Evolutionary conservation across 306 rosid species (phyloP).

Genomic region (Cercis canadensis): DNA sequence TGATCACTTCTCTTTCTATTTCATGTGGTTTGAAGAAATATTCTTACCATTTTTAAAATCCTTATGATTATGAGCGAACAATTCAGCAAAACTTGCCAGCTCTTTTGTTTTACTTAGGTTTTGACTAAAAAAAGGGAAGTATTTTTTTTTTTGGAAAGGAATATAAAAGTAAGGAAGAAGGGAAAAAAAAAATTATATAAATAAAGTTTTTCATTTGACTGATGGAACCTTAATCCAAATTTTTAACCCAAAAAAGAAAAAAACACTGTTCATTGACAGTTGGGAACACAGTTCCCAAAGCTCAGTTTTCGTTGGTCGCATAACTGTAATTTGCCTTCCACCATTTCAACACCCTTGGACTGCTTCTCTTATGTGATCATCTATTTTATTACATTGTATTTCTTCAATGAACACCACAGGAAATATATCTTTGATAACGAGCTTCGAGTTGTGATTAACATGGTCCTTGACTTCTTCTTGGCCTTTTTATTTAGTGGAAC

Average conservation of each 20-base stretch:
- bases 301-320: conserved; percentile 48
- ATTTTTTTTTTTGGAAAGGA: conserved; percentile 45
- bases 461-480: conserved; percentile 46
- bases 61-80: conserved; percentile 18
- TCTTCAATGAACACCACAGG: conserved; percentile 33
- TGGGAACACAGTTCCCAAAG: conserved; percentile 70
- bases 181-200: conserved; percentile 31
- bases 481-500: conserved; percentile 51
- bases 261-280: conserved; percentile 50
- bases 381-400: conserved; percentile 20
- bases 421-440: conserved; percentile 17
- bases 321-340: conserved; percentile 35
- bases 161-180: conserved; percentile 31
- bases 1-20: not conserved
- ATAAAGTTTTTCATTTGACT: conserved; percentile 46
- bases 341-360: conserved; percentile 35
- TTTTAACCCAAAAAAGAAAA: conserved; percentile 11
- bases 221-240: conserved; percentile 53
- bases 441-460: conserved; percentile 28
- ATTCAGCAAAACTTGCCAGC: conserved; percentile 24
- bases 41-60: not conserved
- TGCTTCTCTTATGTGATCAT: conserved; percentile 25
- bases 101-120: conserved; percentile 47
- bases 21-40: conserved; percentile 3
- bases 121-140: conserved; percentile 55